phyloP scores from a whole-genome alignment of 495 filamentous ascomycete genomes.

The Pseudevernia furfuracea region DNA sequence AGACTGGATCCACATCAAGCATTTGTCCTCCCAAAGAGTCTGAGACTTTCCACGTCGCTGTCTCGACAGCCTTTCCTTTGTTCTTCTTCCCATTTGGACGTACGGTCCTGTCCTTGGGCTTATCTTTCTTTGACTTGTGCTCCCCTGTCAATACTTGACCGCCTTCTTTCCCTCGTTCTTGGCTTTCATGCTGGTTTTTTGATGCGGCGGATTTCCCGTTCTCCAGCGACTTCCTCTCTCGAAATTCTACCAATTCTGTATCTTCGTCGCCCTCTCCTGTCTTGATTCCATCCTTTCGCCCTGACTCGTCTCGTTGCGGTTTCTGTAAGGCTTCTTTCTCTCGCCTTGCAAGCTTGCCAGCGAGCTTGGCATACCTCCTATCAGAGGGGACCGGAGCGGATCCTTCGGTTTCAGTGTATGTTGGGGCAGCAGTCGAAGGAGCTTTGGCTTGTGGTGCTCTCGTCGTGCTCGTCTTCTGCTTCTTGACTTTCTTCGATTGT shows the following conservation, averaged over 20 bases:
- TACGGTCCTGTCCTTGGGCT: background rate
- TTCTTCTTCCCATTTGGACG: background rate
- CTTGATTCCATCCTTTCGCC: background rate
- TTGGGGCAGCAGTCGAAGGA: background rate
- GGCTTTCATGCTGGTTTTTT: background rate
- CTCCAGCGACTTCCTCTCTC: background rate
- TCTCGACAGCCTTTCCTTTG: background rate
- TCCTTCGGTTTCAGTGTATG: background rate
- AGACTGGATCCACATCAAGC: conserved; percentile 65
- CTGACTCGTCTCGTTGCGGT: background rate
- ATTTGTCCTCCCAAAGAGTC: conserved; percentile 60
- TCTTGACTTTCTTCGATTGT: conserved; percentile 4
- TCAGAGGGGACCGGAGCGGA: background rate
- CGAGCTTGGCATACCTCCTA: background rate
- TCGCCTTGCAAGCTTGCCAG: background rate
- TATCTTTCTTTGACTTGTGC: background rate
- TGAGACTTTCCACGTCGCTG: conserved; percentile 47
- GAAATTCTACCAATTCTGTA: background rate
- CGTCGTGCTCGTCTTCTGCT: conserved; percentile 1
- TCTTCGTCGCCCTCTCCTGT: background rate
- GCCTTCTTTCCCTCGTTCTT: background rate
- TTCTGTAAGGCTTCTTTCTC: background rate
- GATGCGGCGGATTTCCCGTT: background rate
- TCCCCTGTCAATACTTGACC: background rate
- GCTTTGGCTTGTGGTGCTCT: background rate